Percentiles rank a stretch among this genome's conserved stretches.
phyloP scores from a whole-genome alignment of 768 basidiomycete genomes.

The Tulasnella sp. region DNA sequence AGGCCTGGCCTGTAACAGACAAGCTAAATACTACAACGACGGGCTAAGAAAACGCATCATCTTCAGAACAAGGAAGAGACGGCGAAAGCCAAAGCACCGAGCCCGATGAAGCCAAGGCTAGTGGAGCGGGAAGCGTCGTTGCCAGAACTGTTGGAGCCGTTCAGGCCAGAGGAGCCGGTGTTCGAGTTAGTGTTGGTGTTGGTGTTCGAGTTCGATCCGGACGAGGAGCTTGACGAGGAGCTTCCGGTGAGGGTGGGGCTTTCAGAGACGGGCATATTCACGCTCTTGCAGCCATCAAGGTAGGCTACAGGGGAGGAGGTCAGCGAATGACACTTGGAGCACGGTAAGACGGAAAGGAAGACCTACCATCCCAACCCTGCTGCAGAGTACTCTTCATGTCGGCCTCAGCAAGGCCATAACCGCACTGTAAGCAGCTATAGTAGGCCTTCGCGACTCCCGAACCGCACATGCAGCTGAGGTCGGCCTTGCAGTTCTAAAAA shows the following conservation, averaged over 20 bases:
- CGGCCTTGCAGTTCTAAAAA: neutral
- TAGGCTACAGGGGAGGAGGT: neutral
- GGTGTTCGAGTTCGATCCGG: neutral
- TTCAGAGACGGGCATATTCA: neutral
- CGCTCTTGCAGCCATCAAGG: neutral
- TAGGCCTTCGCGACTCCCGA: neutral
- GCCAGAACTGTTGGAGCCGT: neutral
- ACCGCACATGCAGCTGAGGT: neutral
- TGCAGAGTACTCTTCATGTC: neutral
- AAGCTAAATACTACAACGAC: neutral
- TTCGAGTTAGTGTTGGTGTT: neutral
- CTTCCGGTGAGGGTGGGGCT: neutral
- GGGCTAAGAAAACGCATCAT: neutral
- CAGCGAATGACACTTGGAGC: neutral
- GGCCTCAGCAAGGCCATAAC: neutral
- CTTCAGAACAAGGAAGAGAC: neutral
- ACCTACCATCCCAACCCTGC: neutral
- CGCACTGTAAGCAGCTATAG: neutral
- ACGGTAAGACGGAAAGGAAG: neutral
- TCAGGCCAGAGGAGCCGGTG: neutral
- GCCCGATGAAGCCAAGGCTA: neutral
- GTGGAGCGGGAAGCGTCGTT: neutral
- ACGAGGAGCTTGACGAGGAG: neutral
- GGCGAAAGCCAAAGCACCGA: neutral
- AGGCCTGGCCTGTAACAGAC: neutral